These are phyloP conservation scores for Penicillium paneum DNA, from an alignment of 2,329 filamentous ascomycete species.

Conservation along the genomic window DNA sequence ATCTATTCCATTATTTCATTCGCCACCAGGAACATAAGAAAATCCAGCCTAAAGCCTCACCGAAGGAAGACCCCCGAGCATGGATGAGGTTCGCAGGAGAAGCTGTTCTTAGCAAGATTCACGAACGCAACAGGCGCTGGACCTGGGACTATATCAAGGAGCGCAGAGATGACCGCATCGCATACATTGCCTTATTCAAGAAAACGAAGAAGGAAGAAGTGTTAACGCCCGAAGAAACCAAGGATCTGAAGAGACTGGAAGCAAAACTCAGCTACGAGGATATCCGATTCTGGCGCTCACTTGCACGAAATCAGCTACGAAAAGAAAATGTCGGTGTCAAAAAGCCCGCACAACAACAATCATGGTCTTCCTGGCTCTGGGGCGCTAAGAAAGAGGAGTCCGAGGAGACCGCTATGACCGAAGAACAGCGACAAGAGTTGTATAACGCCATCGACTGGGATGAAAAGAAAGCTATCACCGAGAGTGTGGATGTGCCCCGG, in stretches of 20 bases:
- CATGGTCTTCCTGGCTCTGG: constrained; percentile 92
- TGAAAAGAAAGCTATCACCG: constrained; percentile 84
- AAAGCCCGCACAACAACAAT: constrained; percentile 68
- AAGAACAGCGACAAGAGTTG: constrained; percentile 92
- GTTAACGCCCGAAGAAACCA: constrained; percentile 65
- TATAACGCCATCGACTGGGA: constrained; percentile 99
- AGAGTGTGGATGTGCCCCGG: constrained; percentile 82
- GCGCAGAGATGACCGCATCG: constrained; percentile 79
- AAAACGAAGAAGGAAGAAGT: constrained; percentile 75
- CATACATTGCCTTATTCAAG: constrained; percentile 94
- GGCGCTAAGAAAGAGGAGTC: constrained; percentile 70
- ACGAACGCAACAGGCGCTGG: constrained; percentile 89
- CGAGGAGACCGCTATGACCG: constrained; percentile 83
- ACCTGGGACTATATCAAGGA: constrained; percentile 95
- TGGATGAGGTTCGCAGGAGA: constrained; percentile 92
- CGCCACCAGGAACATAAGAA: constrained; percentile 97
- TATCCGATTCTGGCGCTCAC: constrained; percentile 90
- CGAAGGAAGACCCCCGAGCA: constrained; percentile 85
- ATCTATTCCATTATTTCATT: constrained; percentile 97
- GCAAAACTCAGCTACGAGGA: constrained; percentile 91
- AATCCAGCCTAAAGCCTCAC: constrained; percentile 75
- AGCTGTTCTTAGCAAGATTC: constrained; percentile 87
- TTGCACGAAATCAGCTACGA: constrained; percentile 88
- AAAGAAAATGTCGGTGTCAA: constrained; percentile 93
- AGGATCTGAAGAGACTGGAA: constrained; percentile 73